Conservation (phyloP, 2,329 filamentous ascomycete genomes). For the Pestalotiopsis sp. region DNA sequence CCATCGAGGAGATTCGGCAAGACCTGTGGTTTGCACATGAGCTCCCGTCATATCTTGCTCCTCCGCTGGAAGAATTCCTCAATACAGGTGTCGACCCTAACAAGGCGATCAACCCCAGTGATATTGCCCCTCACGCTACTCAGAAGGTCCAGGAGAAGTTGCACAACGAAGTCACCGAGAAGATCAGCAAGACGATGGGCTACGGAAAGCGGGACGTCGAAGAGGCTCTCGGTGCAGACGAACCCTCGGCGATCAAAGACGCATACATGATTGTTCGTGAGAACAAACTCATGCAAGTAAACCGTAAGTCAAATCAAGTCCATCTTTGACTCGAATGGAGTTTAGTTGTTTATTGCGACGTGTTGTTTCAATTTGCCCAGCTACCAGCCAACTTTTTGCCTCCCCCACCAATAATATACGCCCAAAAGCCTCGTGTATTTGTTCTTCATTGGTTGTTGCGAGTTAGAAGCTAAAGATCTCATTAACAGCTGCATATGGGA, state of each 20-base stretch:
- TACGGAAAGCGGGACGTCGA: slow-evolving; percentile 95
- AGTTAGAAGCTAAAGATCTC: background rate
- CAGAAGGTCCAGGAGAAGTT: slow-evolving; percentile 83
- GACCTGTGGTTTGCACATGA: slow-evolving; percentile 94
- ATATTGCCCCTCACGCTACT: slow-evolving; percentile 78
- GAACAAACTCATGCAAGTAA: slow-evolving; percentile 95
- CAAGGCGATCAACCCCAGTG: slow-evolving; percentile 83
- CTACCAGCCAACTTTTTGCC: slow-evolving; percentile 18
- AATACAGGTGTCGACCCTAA: slow-evolving; percentile 94
- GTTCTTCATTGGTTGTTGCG: slow-evolving; percentile 23
- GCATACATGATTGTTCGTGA: slow-evolving; percentile 97
- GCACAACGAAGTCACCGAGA: slow-evolving; percentile 89
- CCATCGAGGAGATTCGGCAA: slow-evolving; percentile 88
- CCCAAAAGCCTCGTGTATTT: background rate
- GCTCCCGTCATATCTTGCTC: slow-evolving; percentile 82
- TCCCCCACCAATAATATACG: slow-evolving; percentile 20
- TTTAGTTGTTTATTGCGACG: background rate
- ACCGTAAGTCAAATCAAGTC: slow-evolving; percentile 65
- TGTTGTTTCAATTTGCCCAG: background rate
- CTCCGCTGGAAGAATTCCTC: slow-evolving; percentile 87
- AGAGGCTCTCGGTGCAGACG: slow-evolving; percentile 86
- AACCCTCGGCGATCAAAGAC: slow-evolving; percentile 98
- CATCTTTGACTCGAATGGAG: background rate
- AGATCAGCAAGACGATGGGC: slow-evolving; percentile 97
- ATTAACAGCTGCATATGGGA: slow-evolving; percentile 48